Base-by-base conservation (phyloP, 78 protist genomes). In the Dictyostelium brefeldianum region DNA sequence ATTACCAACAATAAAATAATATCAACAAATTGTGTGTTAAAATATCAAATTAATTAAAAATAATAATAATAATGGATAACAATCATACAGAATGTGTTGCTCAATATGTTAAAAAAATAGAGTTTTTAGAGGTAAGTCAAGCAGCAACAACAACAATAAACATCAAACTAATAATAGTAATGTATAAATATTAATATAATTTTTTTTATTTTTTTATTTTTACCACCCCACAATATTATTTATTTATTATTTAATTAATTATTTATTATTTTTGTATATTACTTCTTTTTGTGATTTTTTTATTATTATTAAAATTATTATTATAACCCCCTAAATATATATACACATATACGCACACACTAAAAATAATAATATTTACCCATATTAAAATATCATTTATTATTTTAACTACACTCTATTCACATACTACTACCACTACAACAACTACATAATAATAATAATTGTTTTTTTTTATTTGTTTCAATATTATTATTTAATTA, bases 51-150 rank as follows among this genome's bases (percentile, higher is more conserved):
- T 7, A 59, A 62, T 22, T 22, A 62, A 22, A 62, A 62, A 62
- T n/a, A 25, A 62, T 22, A n/a, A 22, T 27, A n/a, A 62, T 25
- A 62, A 62, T 62, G 71, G 71, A 62, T 36, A 36, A n/a, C n/a
- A n/a, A 36, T 62, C 71, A 62, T 62, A 62, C 71, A 9, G 71
- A 62, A 27, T 62, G 71, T 62, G 25, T n/a, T n/a, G n/a, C n/a
- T n/a, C n/a, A n/a, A n/a, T n/a, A n/a, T n/a, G n/a, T 22, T 36
- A 62, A 62, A 22, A 27, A 36, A 14, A 62, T 62, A 62, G 71
- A 62, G 27, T 62, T 22, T 62, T 62, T 62, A 62, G 17, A 62
- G 29, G 71, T 62, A 62, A 62, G 27, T 62, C 11, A 22, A 62
- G 10, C 25, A 6, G 25, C 25, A 22, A 10, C 15, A 62, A 22